phyloP scores from a whole-genome alignment of 495 filamentous ascomycete species.

The Bacidia gigantensis region DNA sequence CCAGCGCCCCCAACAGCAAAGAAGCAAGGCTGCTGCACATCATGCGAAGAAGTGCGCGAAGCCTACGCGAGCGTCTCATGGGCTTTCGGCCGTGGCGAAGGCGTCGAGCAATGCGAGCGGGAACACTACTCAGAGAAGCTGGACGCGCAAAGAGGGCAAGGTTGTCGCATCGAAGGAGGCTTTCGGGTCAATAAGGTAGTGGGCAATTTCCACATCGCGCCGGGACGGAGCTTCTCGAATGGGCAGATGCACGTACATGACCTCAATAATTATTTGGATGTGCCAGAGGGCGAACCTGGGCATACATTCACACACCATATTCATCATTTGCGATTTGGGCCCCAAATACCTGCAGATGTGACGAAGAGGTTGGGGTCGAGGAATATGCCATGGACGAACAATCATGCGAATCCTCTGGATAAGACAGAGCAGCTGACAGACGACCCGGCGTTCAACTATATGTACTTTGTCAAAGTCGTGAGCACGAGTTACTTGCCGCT shows the following conservation, averaged over 20 bases:
- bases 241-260: conserved; percentile 97
- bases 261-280: conserved; percentile 78
- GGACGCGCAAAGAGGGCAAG: conserved; percentile 74
- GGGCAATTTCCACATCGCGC: conserved; percentile 97
- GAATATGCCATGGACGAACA: conserved; percentile 62
- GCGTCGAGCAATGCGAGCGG: conserved; percentile 87
- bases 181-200: conserved; percentile 95
- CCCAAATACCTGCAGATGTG: conserved; percentile 70
- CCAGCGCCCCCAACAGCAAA: conserved; percentile 49
- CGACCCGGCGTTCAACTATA: conserved; percentile 82
- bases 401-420: conserved; percentile 89
- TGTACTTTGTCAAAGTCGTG: conserved; percentile 99
- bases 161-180: conserved; percentile 86
- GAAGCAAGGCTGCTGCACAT: conserved; percentile 84
- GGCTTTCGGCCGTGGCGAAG: conserved; percentile 85
- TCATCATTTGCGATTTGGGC: conserved; percentile 84
- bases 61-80: conserved; percentile 79
- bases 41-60: conserved; percentile 90
- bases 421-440: conserved; percentile 58
- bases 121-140: conserved; percentile 85
- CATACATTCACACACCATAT: conserved; percentile 89
- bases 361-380: conserved; percentile 42
- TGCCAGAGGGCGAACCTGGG: conserved; percentile 35
- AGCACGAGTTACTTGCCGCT: conserved; percentile 87
- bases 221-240: conserved; percentile 83